Evolutionary conservation across 768 basidiomycete genomes (phyloP), one percentile per base, ranked within the genome.

Genomic region (Galerina sulciceps): DNA sequence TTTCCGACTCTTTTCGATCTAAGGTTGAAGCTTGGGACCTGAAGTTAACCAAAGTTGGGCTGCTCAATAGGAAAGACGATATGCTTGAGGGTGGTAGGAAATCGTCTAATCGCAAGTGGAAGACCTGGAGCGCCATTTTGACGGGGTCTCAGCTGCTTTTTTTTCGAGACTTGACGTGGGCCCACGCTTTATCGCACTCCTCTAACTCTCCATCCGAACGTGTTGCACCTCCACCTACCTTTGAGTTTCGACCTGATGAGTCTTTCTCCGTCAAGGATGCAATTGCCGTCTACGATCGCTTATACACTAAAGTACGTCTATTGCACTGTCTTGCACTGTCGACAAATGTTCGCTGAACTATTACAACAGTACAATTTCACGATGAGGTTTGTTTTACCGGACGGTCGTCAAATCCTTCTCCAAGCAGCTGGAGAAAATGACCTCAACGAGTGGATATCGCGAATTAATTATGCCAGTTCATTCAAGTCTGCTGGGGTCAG

Each of bases 401-500:
- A 90, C 65, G 88, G 92, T 10, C 89, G 93, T 1, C 91, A 94
- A 64, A 85, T 90, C 58, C 83, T 99, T 37, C 79, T 98, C 17
- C 93, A 94, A 68, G 83, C 91, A 6, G 67, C 79, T 11, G 80
- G 84, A 65, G 87, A 88, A 58, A 71, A 76, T 43, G 92, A 95
- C 57, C 82, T 93, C 77, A 90, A 95, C 65, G 85, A 89, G 61
- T 99, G 97, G 97, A 87, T 99, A 61, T 82, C 89, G 13, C 80
- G 82, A 34, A 94, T 99, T 68, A 99, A 99, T 74, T 99, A 97
- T 69, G 94, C 94, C 2, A 90, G 93, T 58, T 81, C 93, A 5
- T 99, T 97, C 84, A 94, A 90, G 75, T 87, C 93, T 1, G 82
- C 87, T 14, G 90, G 90, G 10, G 79, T 98, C 37, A 81, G 85